A percentile compares a stretch with the other conserved stretches of the same genome.
Evolutionary conservation across 805 yeast species (phyloP).

Genomic region (Metschnikowia borealis): DNA sequence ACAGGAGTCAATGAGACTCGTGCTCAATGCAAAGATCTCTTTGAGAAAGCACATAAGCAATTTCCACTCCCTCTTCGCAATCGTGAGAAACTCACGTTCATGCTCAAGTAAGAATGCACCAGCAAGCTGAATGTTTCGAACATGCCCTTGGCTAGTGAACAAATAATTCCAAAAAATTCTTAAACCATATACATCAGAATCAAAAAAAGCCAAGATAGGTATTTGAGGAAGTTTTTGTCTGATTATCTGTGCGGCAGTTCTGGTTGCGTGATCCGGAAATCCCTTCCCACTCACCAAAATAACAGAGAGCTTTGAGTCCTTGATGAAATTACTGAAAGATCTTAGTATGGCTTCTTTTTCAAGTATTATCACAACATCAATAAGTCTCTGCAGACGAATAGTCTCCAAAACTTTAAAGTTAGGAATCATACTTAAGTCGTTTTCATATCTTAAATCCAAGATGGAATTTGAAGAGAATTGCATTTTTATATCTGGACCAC

Average conservation of each 20-base stretch:
- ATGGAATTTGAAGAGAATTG: not conserved
- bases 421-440: slow-evolving; percentile 7
- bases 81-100: slow-evolving; percentile 12
- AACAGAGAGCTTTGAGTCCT: not conserved
- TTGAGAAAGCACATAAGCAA: slow-evolving; percentile 10
- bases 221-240: not conserved
- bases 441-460: not conserved
- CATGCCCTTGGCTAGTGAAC: slow-evolving; percentile 1
- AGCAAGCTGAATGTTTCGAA: slow-evolving; percentile 6
- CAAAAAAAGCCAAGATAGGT: slow-evolving; percentile 14
- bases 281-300: slow-evolving; percentile 17
- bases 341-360: slow-evolving; percentile 43
- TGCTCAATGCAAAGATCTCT: slow-evolving; percentile 1
- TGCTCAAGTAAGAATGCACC: slow-evolving; percentile 17
- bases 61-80: slow-evolving; percentile 13
- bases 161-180: slow-evolving; percentile 15
- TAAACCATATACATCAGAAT: slow-evolving; percentile 19
- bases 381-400: not conserved
- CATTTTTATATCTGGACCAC: slow-evolving; percentile 8
- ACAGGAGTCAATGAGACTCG: not conserved
- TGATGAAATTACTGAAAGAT: slow-evolving; percentile 25
- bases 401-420: not conserved
- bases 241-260: slow-evolving; percentile 7
- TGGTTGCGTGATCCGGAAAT: slow-evolving; percentile 16
- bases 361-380: slow-evolving; percentile 22